These are phyloP conservation scores for Anthostomella pinea DNA, from an alignment of 2,329 filamentous ascomycete species.

Conservation along the genomic window DNA sequence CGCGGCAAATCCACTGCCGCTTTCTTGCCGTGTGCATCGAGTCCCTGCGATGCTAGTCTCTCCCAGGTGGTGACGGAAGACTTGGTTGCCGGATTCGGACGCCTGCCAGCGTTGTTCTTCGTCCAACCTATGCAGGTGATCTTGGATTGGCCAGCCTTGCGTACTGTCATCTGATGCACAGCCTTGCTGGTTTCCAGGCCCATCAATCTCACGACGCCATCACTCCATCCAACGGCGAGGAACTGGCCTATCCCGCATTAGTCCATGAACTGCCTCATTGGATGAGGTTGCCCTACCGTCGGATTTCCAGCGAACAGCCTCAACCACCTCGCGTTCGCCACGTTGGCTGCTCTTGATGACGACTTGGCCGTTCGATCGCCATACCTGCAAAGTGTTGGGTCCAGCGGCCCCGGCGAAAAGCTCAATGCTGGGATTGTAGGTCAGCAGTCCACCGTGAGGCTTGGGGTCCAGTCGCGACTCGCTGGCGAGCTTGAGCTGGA, in stretches of 20 bases:
- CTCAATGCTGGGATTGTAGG: constrained; percentile 83
- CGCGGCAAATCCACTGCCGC: constrained; percentile 59
- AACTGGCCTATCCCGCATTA: constrained; percentile 58
- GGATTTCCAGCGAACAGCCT: constrained; percentile 61
- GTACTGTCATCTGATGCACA: constrained; percentile 66
- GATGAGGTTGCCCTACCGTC: constrained; percentile 49
- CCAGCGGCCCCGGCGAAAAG: constrained; percentile 71
- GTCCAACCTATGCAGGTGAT: constrained; percentile 56
- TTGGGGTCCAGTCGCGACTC: constrained; percentile 56
- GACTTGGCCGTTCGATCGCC: constrained; percentile 71
- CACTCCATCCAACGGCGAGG: constrained; percentile 79
- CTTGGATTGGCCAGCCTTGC: constrained; percentile 39
- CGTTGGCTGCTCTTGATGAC: constrained; percentile 52
- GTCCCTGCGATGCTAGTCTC: constrained; percentile 26
- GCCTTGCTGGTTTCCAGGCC: constrained; percentile 79
- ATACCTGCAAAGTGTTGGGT: constrained; percentile 69
- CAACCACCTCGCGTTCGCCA: constrained; percentile 40
- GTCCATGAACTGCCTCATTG: constrained; percentile 1
- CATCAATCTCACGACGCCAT: constrained; percentile 73
- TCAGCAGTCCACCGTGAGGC: constrained; percentile 57
- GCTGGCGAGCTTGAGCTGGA: constrained; percentile 47
- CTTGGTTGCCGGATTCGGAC: constrained; percentile 11
- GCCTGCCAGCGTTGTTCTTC: constrained; percentile 40
- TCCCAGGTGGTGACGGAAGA: constrained; percentile 29
- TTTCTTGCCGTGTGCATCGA: constrained; percentile 27